These are phyloP conservation scores for Candida yuanshanica DNA, from an alignment of 805 yeast species.

Conservation along the genomic window DNA sequence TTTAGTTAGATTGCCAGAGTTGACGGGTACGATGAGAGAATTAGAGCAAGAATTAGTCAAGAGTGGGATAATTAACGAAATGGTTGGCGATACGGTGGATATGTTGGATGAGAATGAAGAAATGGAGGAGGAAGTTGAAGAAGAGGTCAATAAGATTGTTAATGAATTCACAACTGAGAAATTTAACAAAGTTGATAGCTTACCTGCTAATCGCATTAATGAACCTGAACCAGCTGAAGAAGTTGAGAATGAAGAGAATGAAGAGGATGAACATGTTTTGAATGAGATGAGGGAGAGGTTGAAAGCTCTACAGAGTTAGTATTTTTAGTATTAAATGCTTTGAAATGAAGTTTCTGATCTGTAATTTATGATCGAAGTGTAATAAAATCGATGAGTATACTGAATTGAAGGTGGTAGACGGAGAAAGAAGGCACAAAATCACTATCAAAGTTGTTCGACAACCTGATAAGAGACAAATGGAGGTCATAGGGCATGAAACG, in stretches of 20 bases:
- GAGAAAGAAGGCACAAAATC: too few relatives aligned
- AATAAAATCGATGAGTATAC: not conserved
- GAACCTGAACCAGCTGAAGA: conserved; percentile 22
- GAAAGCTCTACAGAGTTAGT: conserved; percentile 66
- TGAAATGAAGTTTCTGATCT: not conserved
- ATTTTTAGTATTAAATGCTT: not conserved
- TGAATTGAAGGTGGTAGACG: not conserved
- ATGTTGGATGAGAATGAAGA: conserved; percentile 58
- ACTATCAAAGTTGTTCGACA: too few relatives aligned
- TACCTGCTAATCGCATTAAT: conserved; percentile 26
- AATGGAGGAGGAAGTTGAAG: conserved; percentile 61
- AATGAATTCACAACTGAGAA: conserved; percentile 39
- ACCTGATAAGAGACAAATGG: too few relatives aligned
- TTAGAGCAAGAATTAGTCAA: conserved; percentile 82
- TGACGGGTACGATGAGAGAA: conserved; percentile 78
- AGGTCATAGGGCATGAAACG: too few relatives aligned
- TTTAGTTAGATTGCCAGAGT: conserved; percentile 71
- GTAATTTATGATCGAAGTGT: too few relatives aligned
- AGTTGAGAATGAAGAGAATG: conserved; percentile 57
- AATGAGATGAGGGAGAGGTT: conserved; percentile 87
- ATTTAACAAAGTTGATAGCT: conserved; percentile 31
- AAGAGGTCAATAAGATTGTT: conserved; percentile 58
- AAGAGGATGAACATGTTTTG: conserved; percentile 68
- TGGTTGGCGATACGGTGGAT: conserved; percentile 90
- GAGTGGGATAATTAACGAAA: conserved; percentile 84